A percentile compares a stretch with the other conserved stretches of the same genome.
phyloP scores from a whole-genome alignment of 2,329 filamentous ascomycete species.

The Triangularia verruculosa region DNA sequence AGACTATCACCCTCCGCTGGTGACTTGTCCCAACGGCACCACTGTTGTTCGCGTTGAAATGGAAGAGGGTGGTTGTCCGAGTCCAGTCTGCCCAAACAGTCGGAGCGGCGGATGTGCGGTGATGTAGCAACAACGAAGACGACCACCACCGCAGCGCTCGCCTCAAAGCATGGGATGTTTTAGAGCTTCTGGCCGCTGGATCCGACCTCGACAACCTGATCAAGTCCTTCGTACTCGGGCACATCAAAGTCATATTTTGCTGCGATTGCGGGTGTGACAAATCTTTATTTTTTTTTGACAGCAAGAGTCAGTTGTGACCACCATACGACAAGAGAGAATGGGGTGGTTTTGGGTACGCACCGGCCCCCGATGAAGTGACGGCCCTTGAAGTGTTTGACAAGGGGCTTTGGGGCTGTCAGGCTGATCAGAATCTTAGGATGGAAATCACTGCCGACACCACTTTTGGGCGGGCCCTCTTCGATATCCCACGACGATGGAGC shows the following conservation, averaged over 20 bases:
- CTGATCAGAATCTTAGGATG: conserved; percentile 79
- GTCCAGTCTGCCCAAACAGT: conserved; percentile 58
- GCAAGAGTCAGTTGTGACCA: conserved; percentile 12
- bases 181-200: conserved; percentile 51
- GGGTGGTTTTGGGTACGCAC: conserved; percentile 41
- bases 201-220: conserved; percentile 81
- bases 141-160: conserved; percentile 1
- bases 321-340: conserved; percentile 13
- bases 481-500: conserved; percentile 95
- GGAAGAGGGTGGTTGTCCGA: conserved; percentile 55
- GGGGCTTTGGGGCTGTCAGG: conserved; percentile 88
- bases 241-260: conserved; percentile 83
- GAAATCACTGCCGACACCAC: conserved; percentile 75
- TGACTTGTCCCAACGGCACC: conserved; percentile 47
- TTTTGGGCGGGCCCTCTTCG: conserved; percentile 73
- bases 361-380: conserved; percentile 89
- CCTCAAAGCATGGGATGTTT: conserved; percentile 23
- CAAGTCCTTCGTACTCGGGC: conserved; percentile 78
- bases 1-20: conserved; percentile 47
- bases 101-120: conserved; percentile 53
- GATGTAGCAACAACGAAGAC: conserved; percentile 38
- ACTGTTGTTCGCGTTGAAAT: conserved; percentile 42
- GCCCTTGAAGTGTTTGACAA: conserved; percentile 79
- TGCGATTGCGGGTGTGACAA: conserved; percentile 73
- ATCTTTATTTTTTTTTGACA: conserved; percentile 48